Base-by-base conservation (phyloP, 345 rosid species). In the Noccaea caerulescens region DNA sequence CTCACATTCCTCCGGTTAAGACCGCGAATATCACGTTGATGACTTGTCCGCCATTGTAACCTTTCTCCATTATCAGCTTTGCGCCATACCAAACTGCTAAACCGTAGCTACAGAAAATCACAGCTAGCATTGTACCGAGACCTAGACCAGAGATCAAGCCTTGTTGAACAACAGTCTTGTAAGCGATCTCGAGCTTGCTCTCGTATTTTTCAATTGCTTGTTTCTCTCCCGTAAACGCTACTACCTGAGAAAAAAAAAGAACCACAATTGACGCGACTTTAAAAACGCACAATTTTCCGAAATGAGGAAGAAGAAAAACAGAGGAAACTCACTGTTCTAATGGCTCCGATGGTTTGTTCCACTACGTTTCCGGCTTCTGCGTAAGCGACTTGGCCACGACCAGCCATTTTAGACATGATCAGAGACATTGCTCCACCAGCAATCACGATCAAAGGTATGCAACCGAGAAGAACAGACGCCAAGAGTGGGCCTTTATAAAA, bases 201-300 rank as follows among this genome's bases (percentile, higher is more conserved):
- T 88, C 74, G 39, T 93, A 93, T 2, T 84, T 88, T 6, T 80
- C 82, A 18, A 83, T 78, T 12, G 97, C 93, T 12, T 59, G 78
- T 76, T 87, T 88, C 84, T 93, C 98, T 34, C 96, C 95, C 0
- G 96, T 84, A 79, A 93, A 93, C n/a, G 97, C 87, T 47, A 85
- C 89, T 12, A 93, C 96, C 98, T 91, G 66, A 58, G n/a, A 52
- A 2, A 37, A 9, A 46, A 14, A 11, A 18, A 41, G 4, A 12
- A 2, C 20, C 3, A 1, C 2, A 10, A 49, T 58, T 37, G 47
- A 73, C 34, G 14, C 52, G 44, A 18, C 13, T 54, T 18, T 12
- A 30, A 34, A 39, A 23, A 43, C 11, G 39, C 54, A 10, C 14
- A 10, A 10, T 13, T 52, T 53, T 2, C 14, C 4, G 12, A 16